Base-by-base conservation (phyloP, 2,329 filamentous ascomycete species). In the Drechslera avenae region DNA sequence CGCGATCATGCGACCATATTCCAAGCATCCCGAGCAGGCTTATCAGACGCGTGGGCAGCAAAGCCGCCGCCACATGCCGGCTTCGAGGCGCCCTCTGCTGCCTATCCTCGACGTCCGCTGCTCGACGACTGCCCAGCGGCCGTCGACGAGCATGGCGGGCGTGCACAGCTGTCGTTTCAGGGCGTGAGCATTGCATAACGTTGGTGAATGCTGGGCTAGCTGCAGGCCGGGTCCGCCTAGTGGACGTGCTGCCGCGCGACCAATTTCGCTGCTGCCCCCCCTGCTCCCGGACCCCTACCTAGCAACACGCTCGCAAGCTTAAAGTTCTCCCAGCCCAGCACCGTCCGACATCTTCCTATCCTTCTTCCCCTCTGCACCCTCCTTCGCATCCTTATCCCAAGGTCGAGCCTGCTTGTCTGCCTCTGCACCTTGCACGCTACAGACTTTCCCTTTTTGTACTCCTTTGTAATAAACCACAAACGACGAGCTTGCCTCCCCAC, bases 241-340 rank as follows among this genome's bases (percentile, higher is more conserved):
- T 62, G 67, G 61, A 57, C 62, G 59, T 64, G 61, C 63, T 62
- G 61, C 68, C 64, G 60, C 59, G 46, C 57, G 49, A 57, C 62
- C 60, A 71, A 73, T 72, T 68, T 70, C 68, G 63, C 49, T 63
- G 57, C 54, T 46, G 36, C 48, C 51, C 62, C 62, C 67, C 66
- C 60, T 68, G 67, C 64, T 36, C 30, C 42, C 12, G 31, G 40
- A 59, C 63, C 62, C 52, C 57, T 46, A 63, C 69, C 68, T 65
- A 70, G 67, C 69, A 72, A 70, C 69, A 60, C 60, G 33, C 60
- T 62, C 59, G 63, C 60, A 62, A 70, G 62, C 60, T 68, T 68
- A 72, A 73, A 71, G 64, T 63, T 64, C 57, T 63, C 55, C 46
- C 62, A 57, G 64, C 66, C 67, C 66, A 64, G 60, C 62, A 49